Base-by-base conservation (phyloP, 2,329 filamentous ascomycete genomes). In the Alternaria viburni region DNA sequence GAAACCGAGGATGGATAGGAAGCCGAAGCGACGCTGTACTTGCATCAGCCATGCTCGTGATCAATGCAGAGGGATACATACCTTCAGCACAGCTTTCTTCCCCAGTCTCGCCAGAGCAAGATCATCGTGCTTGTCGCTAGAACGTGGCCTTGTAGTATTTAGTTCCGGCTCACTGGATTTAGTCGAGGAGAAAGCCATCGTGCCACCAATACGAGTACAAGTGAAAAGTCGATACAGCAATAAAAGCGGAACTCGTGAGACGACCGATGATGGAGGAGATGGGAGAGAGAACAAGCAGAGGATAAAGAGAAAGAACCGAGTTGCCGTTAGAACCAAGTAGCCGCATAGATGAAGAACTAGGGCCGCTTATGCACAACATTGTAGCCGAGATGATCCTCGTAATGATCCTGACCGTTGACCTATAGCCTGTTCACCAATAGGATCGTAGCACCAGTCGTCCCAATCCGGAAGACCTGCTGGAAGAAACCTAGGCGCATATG, bases 1-100 rank as follows among this genome's bases (percentile, higher is more conserved):
- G 55, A 74, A 73, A 5, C 74, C 73, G 3, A 76, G 32, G 28
- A 74, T 74, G 0, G 69, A 68, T 3, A 76, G 59, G 17, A 76
- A 76, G 2, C 70, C 66, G 57, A 77, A 77, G 15, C 67, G 69
- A 30, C 74, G 61, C 74, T 76, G 47, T 10, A 32, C 26, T 19
- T 12, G 5, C 26, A 11, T 62, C 8, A 62, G 56, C 45, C 15
- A 41, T 36, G 19, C 3, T 13, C 5, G 32, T 15, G 19, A 45
- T 46, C n/a, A n/a, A 21, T n/a, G 6, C 25, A 17, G 36, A 55
- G 28, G 30, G 1, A 57, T 13, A 36, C 45, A 41, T 45, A 68
- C 71, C 64, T 74, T 74, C 26, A 73, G 46, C 1, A 74, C 71
- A 21, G 71, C 61, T 25, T 71, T 72, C 58, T 74, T 74, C 11